These are phyloP conservation scores for Sporothrix schenckii DNA, from an alignment of 2,329 filamentous ascomycete genomes.

Conservation along the genomic window DNA sequence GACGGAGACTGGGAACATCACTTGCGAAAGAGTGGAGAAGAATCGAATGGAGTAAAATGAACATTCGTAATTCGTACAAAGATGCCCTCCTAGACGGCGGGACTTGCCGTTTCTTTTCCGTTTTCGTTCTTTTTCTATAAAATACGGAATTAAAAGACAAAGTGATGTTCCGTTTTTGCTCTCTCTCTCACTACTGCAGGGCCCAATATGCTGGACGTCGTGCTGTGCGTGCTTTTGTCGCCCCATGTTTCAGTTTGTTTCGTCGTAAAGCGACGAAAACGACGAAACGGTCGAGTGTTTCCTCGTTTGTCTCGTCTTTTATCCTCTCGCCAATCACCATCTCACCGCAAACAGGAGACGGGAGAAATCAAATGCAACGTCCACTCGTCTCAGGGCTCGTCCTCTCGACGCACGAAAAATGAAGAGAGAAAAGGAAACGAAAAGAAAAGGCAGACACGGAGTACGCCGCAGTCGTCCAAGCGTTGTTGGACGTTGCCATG, in stretches of 20 bases:
- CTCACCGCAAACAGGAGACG: background rate
- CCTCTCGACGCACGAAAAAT: background rate
- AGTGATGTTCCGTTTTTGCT: too few species aligned
- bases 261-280: slow-evolving; percentile 1
- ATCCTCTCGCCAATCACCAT: slow-evolving; percentile 9
- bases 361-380: slow-evolving; percentile 2
- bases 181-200: background rate
- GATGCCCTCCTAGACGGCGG: background rate
- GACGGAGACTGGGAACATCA: background rate
- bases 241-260: slow-evolving; percentile 28
- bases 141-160: too few species aligned
- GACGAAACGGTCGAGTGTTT: slow-evolving; percentile 14
- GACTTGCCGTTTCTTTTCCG: slow-evolving; percentile 12
- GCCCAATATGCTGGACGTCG: background rate
- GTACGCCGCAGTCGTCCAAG: background rate
- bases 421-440: background rate
- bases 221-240: slow-evolving; percentile 8
- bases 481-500: background rate
- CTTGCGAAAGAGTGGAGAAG: background rate
- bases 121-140: background rate
- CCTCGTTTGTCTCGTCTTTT: background rate
- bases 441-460: background rate
- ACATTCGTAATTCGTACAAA: background rate
- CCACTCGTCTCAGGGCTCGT: background rate
- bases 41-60: background rate